Base-by-base conservation (phyloP, 768 basidiomycete genomes). In the Amanita molliuscula region DNA sequence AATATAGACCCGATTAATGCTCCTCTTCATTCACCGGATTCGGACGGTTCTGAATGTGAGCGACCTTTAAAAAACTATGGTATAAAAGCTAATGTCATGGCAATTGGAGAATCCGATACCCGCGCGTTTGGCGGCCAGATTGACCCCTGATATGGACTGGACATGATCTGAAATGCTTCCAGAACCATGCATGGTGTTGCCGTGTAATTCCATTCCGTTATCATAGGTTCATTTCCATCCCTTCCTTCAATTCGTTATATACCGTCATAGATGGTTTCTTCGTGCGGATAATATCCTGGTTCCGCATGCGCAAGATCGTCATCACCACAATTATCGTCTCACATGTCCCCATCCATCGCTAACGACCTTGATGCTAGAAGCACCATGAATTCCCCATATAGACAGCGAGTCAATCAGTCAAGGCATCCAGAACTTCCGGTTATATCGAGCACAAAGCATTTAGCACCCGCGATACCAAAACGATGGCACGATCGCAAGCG, bases 1-100 rank as follows among this genome's bases (percentile, higher is more conserved):
- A 70, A 71, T 71, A 65, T 81, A 73, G 70, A 69, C 75, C 64
- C 69, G 31, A 44, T 43, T 50, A 50, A 70, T 76, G 72, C 72
- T 63, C 58, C 61, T 62, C 61, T 62, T 63, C 64, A 67, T 69
- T 65, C 66, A 66, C 62, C 68, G 67, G 65, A 62, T 70, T 62
- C 68, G 59, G 61, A 53, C 60, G 66, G 65, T 68, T 69, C 65
- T 68, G 68, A 65, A 67, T 64, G 62, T 63, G 59, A 67, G 66
- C 63, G 56, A 58, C 58, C 66, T 69, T 67, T 63, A 66, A 63
- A 65, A 68, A 58, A 63, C 51, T 61, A 60, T 63, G 57, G 59
- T 53, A 57, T 29, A 41, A 54, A 53, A 55, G 53, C 53, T 54
- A 56, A 62, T 56, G 57, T 53, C 15, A 21, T 31, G 45, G 56